These are phyloP conservation scores for Ustilago lituana DNA, from an alignment of 1,284 basidiomycete species.

Conservation along the genomic window DNA sequence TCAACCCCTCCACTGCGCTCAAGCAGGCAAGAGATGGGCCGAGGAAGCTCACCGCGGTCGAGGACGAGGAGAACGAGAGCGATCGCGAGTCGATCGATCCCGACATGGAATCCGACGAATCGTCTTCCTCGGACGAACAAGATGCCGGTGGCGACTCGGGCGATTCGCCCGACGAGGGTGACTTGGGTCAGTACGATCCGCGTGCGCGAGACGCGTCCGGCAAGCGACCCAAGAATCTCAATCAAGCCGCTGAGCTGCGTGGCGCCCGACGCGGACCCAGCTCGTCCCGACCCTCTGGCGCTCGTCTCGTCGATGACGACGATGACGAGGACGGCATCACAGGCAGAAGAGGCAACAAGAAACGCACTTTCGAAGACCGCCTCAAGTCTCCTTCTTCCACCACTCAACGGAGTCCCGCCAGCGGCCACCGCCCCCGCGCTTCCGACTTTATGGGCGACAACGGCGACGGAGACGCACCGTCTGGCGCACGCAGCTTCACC, in stretches of 20 bases:
- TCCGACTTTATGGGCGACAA: slow-evolving; percentile 44
- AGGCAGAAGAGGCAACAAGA: slow-evolving; percentile 41
- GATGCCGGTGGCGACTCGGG: slow-evolving; percentile 66
- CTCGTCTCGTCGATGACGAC: slow-evolving; percentile 46
- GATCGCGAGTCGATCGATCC: slow-evolving; percentile 75
- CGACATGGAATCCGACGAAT: slow-evolving; percentile 51
- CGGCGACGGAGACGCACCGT: slow-evolving; percentile 11
- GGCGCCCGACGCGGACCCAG: slow-evolving; percentile 59
- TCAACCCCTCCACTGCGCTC: slow-evolving; percentile 82
- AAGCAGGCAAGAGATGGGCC: slow-evolving; percentile 45
- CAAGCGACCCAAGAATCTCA: slow-evolving; percentile 70
- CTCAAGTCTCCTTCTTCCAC: slow-evolving; percentile 26
- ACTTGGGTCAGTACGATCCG: slow-evolving; percentile 49
- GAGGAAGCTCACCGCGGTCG: slow-evolving; percentile 77
- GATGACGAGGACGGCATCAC: slow-evolving; percentile 14
- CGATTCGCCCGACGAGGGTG: slow-evolving; percentile 67
- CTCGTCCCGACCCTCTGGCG: slow-evolving; percentile 25
- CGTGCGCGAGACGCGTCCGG: slow-evolving; percentile 58
- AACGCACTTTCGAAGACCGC: slow-evolving; percentile 38
- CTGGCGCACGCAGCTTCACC: slow-evolving; percentile 35
- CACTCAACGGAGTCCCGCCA: not conserved
- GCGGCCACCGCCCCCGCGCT: slow-evolving; percentile 31
- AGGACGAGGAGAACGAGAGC: slow-evolving; percentile 86
- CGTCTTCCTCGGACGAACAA: slow-evolving; percentile 8
- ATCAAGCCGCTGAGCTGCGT: slow-evolving; percentile 64